phyloP scores from a whole-genome alignment of 495 filamentous ascomycete genomes.

The Penicillium antarcticum region DNA sequence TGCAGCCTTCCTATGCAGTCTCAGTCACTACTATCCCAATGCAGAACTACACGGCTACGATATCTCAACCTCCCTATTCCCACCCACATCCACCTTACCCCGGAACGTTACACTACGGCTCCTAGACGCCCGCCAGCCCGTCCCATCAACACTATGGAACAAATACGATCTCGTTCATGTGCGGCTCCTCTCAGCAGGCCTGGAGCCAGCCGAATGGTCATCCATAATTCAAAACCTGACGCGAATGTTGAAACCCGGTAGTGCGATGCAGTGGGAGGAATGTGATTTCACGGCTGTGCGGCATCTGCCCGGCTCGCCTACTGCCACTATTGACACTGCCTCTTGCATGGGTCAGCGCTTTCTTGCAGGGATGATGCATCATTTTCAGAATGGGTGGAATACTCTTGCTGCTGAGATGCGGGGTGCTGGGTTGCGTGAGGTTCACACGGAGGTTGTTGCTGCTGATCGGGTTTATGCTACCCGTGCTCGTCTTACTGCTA shows the following conservation, averaged over 20 bases:
- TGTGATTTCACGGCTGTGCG: background rate
- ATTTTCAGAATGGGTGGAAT: background rate
- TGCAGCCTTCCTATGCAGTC: slow-evolving; percentile 26
- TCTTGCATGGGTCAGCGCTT: slow-evolving; percentile 2
- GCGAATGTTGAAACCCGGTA: slow-evolving; percentile 34
- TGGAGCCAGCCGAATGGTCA: slow-evolving; percentile 18
- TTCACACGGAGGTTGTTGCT: background rate
- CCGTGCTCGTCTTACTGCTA: background rate
- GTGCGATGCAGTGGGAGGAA: slow-evolving; percentile 41
- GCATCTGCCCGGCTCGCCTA: background rate
- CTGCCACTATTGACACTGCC: background rate
- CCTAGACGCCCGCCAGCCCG: slow-evolving; percentile 16
- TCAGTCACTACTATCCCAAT: slow-evolving; percentile 15
- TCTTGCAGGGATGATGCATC: background rate
- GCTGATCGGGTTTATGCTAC: background rate
- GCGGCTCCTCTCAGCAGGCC: slow-evolving; percentile 24
- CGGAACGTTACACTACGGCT: slow-evolving; percentile 10
- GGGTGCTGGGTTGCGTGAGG: background rate
- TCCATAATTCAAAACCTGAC: slow-evolving; percentile 17
- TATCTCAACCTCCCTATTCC: slow-evolving; percentile 22
- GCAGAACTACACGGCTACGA: slow-evolving; percentile 21
- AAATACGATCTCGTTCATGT: slow-evolving; percentile 37
- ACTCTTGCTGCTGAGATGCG: background rate
- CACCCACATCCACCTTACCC: slow-evolving; percentile 23
- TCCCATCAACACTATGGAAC: slow-evolving; percentile 17